Conservation (phyloP, 1,284 basidiomycete genomes). For the Puccinia coronata region DNA sequence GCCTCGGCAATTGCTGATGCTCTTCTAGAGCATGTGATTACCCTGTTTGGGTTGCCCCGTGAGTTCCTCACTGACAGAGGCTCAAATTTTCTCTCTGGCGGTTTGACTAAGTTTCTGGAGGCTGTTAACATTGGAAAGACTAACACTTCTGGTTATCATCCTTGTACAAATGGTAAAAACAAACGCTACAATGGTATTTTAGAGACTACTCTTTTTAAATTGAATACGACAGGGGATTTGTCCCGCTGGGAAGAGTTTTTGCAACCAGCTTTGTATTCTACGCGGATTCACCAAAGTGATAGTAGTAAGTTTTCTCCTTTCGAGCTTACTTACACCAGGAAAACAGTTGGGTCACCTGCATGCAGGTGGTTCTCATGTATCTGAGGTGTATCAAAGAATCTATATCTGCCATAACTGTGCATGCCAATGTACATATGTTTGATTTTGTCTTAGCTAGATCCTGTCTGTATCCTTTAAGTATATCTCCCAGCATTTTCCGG, state of each 20-base stretch:
- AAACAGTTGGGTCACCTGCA: no score
- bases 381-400: no score
- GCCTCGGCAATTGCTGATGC: no score
- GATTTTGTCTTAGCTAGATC: no score
- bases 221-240: neutral
- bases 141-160: constrained; percentile 27
- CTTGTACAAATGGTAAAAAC: constrained; percentile 7
- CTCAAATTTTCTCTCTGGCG: neutral
- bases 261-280: constrained; percentile 46
- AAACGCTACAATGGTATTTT: constrained; percentile 15
- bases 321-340: constrained; percentile 5
- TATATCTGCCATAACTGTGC: no score
- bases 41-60: no score
- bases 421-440: no score
- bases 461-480: no score
- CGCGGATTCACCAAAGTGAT: neutral
- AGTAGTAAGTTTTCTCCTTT: neutral
- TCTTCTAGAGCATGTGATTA: no score
- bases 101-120: neutral
- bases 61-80: constrained; percentile 9
- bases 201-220: neutral
- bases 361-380: no score
- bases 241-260: constrained; percentile 6
- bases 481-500: no score
- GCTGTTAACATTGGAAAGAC: neutral